Evolutionary conservation across 805 yeast species (phyloP), one percentile per base, ranked within the genome.

Genomic region (Candida vartiovaarae): DNA sequence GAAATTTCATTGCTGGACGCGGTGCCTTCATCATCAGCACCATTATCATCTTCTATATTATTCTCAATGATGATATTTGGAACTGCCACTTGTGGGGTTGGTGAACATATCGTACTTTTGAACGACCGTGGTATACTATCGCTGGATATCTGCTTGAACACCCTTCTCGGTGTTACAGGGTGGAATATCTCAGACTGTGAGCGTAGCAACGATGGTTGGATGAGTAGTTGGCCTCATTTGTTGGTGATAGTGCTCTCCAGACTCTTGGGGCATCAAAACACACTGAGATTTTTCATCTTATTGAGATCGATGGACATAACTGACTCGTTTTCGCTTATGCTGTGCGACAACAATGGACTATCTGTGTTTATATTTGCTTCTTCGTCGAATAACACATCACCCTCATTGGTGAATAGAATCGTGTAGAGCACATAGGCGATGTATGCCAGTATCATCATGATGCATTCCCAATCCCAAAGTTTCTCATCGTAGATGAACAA

Each of bases 401-500:
- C 67, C 65, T 48, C 75, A 75, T 70, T 77, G 64, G 20, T 59
- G 32, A 3, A 72, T 56, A 24, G 70, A 5, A 68, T 53, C 66
- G 60, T 78, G 44, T 59, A 64, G 1, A 61, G 44, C 3, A 86
- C 86, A 55, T 87, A 90, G 0, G 57, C 45, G 1, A 74, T 47
- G 57, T 90, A 89, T 6, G 79, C 56, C 0, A 59, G 45, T 7
- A 84, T 65, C 75, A 90, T 73, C 7, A 71, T 46, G 0, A 74
- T 40, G 45, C 95, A 82, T 52, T 80, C 84, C 60, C 68, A 55
- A 10, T 74, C 55, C 35, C 70, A 68, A 24, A 93, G 64, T 8
- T 63, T 60, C 1, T 84, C 84, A 57, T 76, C 82, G 2, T 66
- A 50, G 6, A 84, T 61, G 39, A 80, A 70, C n/a, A 61, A 48